Evolutionary conservation across 768 basidiomycete genomes (phyloP), one percentile per base, ranked within the genome.

Genomic region (Leucosporidium scottii): DNA sequence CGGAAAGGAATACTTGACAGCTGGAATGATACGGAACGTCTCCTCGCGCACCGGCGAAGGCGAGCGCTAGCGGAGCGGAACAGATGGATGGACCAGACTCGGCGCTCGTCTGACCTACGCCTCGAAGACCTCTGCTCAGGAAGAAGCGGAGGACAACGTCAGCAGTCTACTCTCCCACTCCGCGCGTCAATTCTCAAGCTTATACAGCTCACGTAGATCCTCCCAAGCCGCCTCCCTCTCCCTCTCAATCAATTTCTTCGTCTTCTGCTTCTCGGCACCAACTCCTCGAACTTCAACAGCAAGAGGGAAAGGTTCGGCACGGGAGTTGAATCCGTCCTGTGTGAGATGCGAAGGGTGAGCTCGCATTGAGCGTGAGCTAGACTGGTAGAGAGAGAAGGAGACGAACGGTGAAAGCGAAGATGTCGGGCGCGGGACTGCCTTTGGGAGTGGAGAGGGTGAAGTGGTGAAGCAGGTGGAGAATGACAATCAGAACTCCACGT

Each of bases 351-450:
- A 30, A 27, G 13, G 53, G 30, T 54, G 15, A 27, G 23, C n/a
- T n/a, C n/a, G n/a, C n/a, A n/a, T n/a, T n/a, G n/a, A 53, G 51
- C 51, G 51, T 23, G 20, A 21, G 1, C 20, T 21, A 10, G 50
- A 51, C 21, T 3, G 8, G 50, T 9, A 47, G n/a, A 23, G 64
- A 57, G 10, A 28, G 10, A 1, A 18, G 9, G 30, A 55, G 51
- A 6, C 65, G 34, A 23, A 53, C 65, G 13, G 65, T 61, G 30
- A 61, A 66, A 23, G 57, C 57, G 28, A 50, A 47, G 51, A 61
- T 61, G 47, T 66, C 59, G 44, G 51, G 57, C n/a, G 31, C 20
- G n/a, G 65, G 50, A 0, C 31, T 27, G 6, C 36, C 50, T 1
- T 8, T 27, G 6, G 53, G 58, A 1, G 25, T 55, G 12, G 58